Percentiles rank a stretch among this genome's conserved stretches.
phyloP scores from a whole-genome alignment of 2,329 filamentous ascomycete species.

The Rachicladosporium sp. region DNA sequence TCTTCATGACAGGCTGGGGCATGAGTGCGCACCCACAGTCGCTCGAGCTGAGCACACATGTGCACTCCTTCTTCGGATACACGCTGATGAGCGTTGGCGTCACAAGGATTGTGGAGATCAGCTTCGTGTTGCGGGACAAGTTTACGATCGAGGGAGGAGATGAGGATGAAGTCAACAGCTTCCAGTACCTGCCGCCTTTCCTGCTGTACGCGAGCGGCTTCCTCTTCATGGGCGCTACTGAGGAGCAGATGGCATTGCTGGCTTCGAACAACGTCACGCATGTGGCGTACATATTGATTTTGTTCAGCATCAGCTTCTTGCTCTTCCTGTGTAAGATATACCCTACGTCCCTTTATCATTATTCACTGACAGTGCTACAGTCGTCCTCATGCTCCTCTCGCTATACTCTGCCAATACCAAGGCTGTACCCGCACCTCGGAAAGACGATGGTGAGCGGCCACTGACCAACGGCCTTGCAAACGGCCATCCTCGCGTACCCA shows the following conservation, averaged over 20 bases:
- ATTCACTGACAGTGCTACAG: conserved; percentile 22
- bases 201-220: conserved; percentile 86
- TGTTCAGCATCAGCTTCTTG: conserved; percentile 82
- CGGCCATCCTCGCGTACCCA: conserved; percentile 33
- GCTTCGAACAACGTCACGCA: conserved; percentile 65
- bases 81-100: conserved; percentile 84
- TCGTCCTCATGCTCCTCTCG: conserved; percentile 72
- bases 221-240: conserved; percentile 93
- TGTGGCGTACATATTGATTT: conserved; percentile 81
- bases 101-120: conserved; percentile 78
- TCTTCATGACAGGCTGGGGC: conserved; percentile 84
- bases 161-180: conserved; percentile 39
- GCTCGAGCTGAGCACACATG: conserved; percentile 70
- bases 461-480: conserved; percentile 32
- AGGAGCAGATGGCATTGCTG: conserved; percentile 83
- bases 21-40: conserved; percentile 89
- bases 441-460: conserved; percentile 17
- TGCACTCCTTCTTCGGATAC: conserved; percentile 84
- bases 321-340: conserved; percentile 63
- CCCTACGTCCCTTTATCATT: too few species aligned
- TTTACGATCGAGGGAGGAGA: conserved; percentile 26
- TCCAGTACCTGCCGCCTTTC: conserved; percentile 25
- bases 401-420: conserved; percentile 60
- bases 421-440: conserved; percentile 25
- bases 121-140: conserved; percentile 70